phyloP scores from a whole-genome alignment of 805 yeast genomes.

The Ogataea siamensis region DNA sequence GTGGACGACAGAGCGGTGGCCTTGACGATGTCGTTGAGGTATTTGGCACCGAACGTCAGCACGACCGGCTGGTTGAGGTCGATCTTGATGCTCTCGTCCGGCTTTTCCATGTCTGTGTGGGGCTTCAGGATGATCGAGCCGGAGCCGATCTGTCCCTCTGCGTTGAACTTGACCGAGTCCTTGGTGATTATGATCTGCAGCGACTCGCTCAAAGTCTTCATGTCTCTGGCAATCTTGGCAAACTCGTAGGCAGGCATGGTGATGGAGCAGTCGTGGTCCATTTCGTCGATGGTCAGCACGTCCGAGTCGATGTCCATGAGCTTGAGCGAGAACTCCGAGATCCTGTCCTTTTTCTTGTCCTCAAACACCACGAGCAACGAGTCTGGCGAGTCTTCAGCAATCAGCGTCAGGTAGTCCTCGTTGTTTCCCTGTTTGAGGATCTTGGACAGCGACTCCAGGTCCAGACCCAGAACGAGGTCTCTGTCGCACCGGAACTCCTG shows the following conservation, averaged over 20 bases:
- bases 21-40: constrained; percentile 86
- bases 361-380: constrained; percentile 79
- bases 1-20: constrained; percentile 76
- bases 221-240: constrained; percentile 84
- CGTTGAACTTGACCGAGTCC: constrained; percentile 83
- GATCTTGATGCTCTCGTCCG: constrained; percentile 71
- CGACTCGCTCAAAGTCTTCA: constrained; percentile 83
- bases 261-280: constrained; percentile 83
- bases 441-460: constrained; percentile 81
- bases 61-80: constrained; percentile 84
- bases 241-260: constrained; percentile 87
- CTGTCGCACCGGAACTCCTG: constrained; percentile 93
- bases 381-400: constrained; percentile 79
- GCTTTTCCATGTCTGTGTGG: constrained; percentile 72
- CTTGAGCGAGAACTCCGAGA: constrained; percentile 86
- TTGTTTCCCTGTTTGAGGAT: constrained; percentile 89
- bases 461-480: constrained; percentile 87
- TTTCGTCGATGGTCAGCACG: constrained; percentile 87
- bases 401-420: constrained; percentile 80
- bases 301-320: constrained; percentile 97
- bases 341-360: constrained; percentile 85
- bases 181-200: constrained; percentile 83
- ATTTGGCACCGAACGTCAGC: constrained; percentile 87
- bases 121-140: constrained; percentile 89
- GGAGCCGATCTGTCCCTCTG: constrained; percentile 89